Conservation (phyloP, 2,329 filamentous ascomycete genomes). For the Penicillium rolfsii region DNA sequence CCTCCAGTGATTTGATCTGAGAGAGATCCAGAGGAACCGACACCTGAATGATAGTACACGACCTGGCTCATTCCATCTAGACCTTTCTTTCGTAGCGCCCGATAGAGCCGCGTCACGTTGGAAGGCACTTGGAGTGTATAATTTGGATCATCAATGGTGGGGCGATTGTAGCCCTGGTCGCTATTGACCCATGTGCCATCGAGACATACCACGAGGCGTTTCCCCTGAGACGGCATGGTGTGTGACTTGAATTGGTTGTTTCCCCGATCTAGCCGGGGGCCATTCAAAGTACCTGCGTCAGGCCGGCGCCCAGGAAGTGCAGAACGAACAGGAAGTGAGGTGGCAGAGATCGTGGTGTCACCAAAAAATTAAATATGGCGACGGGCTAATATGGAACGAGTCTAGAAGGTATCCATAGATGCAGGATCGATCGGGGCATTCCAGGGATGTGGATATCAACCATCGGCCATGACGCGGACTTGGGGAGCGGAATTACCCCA, state of each 20-base stretch:
- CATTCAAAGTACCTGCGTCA: neutral
- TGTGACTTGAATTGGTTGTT: neutral
- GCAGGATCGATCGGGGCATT: neutral
- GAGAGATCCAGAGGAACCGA: conserved; percentile 21
- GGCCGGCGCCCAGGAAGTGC: neutral
- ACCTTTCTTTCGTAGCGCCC: conserved; percentile 19
- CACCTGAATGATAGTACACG: conserved; percentile 25
- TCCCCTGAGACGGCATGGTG: conserved; percentile 18
- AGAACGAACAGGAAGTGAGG: neutral
- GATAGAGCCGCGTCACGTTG: conserved; percentile 26
- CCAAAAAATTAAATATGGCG: neutral
- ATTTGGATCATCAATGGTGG: conserved; percentile 20
- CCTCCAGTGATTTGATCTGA: conserved; percentile 22
- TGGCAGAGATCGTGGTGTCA: neutral
- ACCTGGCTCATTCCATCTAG: conserved; percentile 20
- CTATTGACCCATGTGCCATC: conserved; percentile 29
- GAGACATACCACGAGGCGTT: conserved; percentile 24
- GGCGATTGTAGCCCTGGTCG: conserved; percentile 24
- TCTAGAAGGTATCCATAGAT: neutral
- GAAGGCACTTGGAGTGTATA: conserved; percentile 21
- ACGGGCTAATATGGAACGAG: conserved; percentile 1
- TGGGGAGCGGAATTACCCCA: conserved; percentile 3
- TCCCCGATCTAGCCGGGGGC: neutral
- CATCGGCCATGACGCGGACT: neutral
- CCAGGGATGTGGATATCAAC: conserved; percentile 3